Evolutionary conservation across 805 yeast genomes (phyloP).

Genomic region (Teunomyces funiuensis): DNA sequence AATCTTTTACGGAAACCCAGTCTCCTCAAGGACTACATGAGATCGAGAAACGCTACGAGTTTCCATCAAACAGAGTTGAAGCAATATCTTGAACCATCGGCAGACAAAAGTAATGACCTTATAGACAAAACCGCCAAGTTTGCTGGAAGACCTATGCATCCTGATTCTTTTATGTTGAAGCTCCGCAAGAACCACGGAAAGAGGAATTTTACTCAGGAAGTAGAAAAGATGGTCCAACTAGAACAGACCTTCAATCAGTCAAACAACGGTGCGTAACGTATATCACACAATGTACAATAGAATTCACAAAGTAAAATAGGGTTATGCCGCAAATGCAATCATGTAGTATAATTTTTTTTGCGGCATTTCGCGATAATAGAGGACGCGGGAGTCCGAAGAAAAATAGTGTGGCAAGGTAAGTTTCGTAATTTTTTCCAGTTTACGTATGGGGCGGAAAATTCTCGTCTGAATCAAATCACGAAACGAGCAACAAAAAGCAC

Average conservation of each 20-base stretch:
- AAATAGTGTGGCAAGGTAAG: too few species aligned
- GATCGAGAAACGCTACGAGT: constrained; percentile 22
- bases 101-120: not conserved
- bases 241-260: not conserved
- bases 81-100: constrained; percentile 10
- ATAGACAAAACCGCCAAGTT: not conserved
- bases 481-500: too few species aligned
- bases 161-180: constrained; percentile 26
- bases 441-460: too few species aligned
- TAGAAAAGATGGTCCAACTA: not conserved
- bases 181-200: constrained; percentile 15
- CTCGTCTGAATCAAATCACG: too few species aligned
- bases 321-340: too few species aligned
- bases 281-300: not conserved
- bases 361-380: not conserved
- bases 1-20: constrained; percentile 22
- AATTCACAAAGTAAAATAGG: too few species aligned
- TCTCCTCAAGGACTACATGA: constrained; percentile 27
- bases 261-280: too few species aligned
- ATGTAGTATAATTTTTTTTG: not conserved
- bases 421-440: too few species aligned
- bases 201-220: not conserved
- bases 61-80: constrained; percentile 29
- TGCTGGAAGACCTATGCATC: constrained; percentile 22
- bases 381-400: not conserved